Evolutionary conservation across 2,329 filamentous ascomycete species (phyloP), one percentile per base, ranked within the genome.

Genomic region (Microcera coccophila): DNA sequence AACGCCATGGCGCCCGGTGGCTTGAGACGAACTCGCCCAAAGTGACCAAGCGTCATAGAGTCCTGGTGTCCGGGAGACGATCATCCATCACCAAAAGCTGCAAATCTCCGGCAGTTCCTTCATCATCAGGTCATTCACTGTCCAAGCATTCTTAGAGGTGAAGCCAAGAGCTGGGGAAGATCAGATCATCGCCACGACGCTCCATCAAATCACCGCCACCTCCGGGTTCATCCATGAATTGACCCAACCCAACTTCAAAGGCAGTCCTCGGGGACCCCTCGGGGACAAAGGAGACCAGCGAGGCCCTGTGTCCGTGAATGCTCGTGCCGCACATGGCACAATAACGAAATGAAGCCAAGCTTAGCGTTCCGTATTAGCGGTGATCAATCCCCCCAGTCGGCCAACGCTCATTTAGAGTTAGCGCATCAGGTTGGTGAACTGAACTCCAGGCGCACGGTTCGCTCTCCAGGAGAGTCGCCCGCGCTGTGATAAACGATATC

Each of bases 391-490:
- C 9, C 7, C n/a, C 29, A 7, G 8, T n/a, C n/a, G 15, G 29
- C 29, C 29, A 32, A 32, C 29, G 29, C 22, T 7, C 22, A 12
- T 7, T 7, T 26, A 14, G 33, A 35, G 33, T 35, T 35, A 20
- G 33, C 33, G 12, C 33, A 35, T 35, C 33, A n/a, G n/a, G 33
- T 19, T 20, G 15, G 5, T 8, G 17, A 12, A 17, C 20, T 35
- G 11, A 32, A 8, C 29, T 8, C 9, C 15, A 32, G 15, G 33
- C 33, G 33, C 33, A 35, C 33, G 33, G 11, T 5, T 20, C n/a
- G 8, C 33, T 35, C 31, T 12, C 20, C 33, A 35, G 33, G 33
- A 35, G 33, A 35, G 33, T 8, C 29, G 33, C n/a, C n/a, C n/a
- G n/a, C n/a, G n/a, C n/a, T n/a, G n/a, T n/a, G n/a, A n/a, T 35